Percentiles rank a stretch among this genome's conserved stretches.
Conservation (phyloP, 495 filamentous ascomycete species). For the Lasiosphaeris hirsuta region DNA sequence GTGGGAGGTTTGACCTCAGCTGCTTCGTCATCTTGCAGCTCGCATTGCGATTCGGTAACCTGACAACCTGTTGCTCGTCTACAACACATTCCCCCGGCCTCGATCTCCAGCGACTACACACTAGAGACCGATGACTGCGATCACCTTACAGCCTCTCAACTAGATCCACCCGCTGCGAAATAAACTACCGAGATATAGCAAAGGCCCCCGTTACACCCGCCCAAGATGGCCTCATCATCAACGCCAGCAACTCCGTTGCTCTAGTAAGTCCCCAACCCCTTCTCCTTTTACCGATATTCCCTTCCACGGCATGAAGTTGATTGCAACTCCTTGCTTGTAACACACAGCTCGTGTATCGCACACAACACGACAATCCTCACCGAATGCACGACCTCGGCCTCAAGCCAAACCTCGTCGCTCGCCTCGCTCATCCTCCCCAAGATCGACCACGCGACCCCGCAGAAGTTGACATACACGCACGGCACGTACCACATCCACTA, state of each 20-base stretch:
- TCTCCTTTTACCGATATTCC: constrained; percentile 5
- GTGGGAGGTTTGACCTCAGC: not conserved
- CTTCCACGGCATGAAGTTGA: not conserved
- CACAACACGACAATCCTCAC: constrained; percentile 86
- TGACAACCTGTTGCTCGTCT: not conserved
- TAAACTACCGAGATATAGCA: too few relatives aligned
- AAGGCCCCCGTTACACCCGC: not conserved
- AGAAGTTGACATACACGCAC: constrained; percentile 93
- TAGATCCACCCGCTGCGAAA: too few relatives aligned
- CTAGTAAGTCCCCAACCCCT: constrained; percentile 55
- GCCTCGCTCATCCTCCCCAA: constrained; percentile 95
- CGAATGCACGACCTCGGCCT: constrained; percentile 81
- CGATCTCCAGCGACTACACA: not conserved
- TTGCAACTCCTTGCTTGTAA: constrained; percentile 8
- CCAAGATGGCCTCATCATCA: constrained; percentile 75
- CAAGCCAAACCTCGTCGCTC: constrained; percentile 73
- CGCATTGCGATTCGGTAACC: not conserved
- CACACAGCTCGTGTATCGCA: constrained; percentile 78
- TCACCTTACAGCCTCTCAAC: too few relatives aligned
- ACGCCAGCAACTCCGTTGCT: constrained; percentile 69
- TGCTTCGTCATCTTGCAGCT: constrained; percentile 22
- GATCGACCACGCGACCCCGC: constrained; percentile 73
- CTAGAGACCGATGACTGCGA: too few relatives aligned
- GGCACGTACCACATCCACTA: constrained; percentile 91
- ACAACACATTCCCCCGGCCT: not conserved